These are phyloP conservation scores for Mortierella sp. DNA, from an alignment of 371 early-diverging fungal genomes.

Conservation along the genomic window DNA sequence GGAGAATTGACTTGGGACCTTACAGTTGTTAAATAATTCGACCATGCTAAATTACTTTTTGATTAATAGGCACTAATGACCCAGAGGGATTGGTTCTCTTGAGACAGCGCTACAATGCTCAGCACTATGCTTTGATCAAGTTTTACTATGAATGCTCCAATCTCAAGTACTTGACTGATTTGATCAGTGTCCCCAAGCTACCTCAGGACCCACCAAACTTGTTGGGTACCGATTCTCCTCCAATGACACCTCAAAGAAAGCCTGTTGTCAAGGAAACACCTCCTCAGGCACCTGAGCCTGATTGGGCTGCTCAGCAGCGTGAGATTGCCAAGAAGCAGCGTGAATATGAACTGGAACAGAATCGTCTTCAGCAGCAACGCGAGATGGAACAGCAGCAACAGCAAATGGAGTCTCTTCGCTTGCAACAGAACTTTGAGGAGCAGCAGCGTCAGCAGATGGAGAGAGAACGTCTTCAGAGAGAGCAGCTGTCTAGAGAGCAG, in stretches of 20 bases:
- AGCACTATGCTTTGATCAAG: conserved; percentile 87
- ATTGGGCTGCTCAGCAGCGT: conserved; percentile 68
- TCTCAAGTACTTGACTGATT: conserved; percentile 90
- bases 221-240: conserved; percentile 62
- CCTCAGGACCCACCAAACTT: conserved; percentile 83
- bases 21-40: background rate
- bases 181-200: conserved; percentile 92
- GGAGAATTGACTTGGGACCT: background rate
- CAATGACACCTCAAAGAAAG: conserved; percentile 42
- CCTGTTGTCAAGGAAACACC: conserved; percentile 48
- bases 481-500: conserved; percentile 75
- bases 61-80: conserved; percentile 67
- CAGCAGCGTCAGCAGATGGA: conserved; percentile 70
- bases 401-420: conserved; percentile 62
- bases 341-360: conserved; percentile 80
- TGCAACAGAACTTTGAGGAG: conserved; percentile 73
- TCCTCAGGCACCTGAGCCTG: conserved; percentile 62
- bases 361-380: conserved; percentile 70
- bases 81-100: conserved; percentile 92
- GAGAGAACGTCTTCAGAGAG: conserved; percentile 80
- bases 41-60: background rate
- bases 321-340: conserved; percentile 75
- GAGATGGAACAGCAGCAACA: conserved; percentile 72
- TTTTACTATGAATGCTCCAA: conserved; percentile 95
- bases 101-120: conserved; percentile 85